Percentiles rank a stretch among this genome's conserved stretches.
These are phyloP conservation scores for Pholiota molesta DNA, from an alignment of 768 basidiomycete species.

Conservation along the genomic window DNA sequence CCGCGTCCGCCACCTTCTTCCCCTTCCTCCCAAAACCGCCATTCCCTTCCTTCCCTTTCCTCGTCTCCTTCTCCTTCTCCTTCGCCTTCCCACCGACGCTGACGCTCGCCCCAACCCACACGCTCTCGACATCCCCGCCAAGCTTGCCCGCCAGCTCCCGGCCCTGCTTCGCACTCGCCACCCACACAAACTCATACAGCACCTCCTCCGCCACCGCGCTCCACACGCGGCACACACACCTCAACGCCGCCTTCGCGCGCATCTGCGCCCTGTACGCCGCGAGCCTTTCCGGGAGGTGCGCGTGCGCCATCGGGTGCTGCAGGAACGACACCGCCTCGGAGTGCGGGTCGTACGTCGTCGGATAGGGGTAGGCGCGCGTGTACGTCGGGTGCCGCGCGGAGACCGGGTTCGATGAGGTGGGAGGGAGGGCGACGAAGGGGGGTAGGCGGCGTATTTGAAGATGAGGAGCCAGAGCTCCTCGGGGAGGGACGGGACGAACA, in stretches of 20 bases:
- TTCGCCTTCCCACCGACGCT: background rate
- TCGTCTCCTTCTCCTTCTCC: background rate
- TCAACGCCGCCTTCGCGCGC: slow-evolving; percentile 49
- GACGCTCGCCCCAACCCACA: background rate
- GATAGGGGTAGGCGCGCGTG: slow-evolving; percentile 50
- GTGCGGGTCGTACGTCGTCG: slow-evolving; percentile 8
- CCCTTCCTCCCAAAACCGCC: background rate
- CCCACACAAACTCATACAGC: slow-evolving; percentile 74
- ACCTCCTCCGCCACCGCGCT: slow-evolving; percentile 54
- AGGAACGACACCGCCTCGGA: slow-evolving; percentile 57
- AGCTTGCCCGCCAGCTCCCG: slow-evolving; percentile 25
- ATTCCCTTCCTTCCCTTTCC: background rate
- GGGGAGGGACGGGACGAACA: slow-evolving; percentile 42
- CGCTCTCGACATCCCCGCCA: slow-evolving; percentile 20
- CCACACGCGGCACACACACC: slow-evolving; percentile 61
- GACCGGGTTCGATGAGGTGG: slow-evolving; percentile 55
- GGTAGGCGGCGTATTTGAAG: slow-evolving; percentile 56
- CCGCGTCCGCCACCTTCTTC: background rate
- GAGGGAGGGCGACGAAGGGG: slow-evolving; percentile 17
- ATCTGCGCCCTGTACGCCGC: slow-evolving; percentile 50
- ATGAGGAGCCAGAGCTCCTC: slow-evolving; percentile 70
- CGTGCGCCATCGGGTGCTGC: slow-evolving; percentile 46
- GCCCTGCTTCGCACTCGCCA: slow-evolving; percentile 45
- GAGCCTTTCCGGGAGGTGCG: slow-evolving; percentile 36
- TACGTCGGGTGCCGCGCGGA: slow-evolving; percentile 33